These are phyloP conservation scores for Aspergillus glaucus DNA, from an alignment of 2,329 filamentous ascomycete genomes.

Conservation along the genomic window DNA sequence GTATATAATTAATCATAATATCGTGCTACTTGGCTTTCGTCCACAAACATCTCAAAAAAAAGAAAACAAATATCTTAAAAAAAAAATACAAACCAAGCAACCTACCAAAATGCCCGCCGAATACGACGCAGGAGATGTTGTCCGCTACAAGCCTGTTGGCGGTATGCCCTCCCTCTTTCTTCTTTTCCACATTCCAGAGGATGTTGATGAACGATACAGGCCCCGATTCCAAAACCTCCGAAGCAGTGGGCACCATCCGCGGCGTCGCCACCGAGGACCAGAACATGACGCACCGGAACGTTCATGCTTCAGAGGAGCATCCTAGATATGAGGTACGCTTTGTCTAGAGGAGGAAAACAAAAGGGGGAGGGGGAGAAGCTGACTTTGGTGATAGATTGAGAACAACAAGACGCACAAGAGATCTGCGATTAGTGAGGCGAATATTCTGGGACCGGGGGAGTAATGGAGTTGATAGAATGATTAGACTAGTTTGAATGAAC, in stretches of 20 bases:
- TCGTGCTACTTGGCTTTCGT: too few species aligned
- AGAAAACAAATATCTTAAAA: neutral
- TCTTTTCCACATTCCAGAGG: too few species aligned
- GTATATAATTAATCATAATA: too few species aligned
- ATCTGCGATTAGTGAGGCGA: conserved; percentile 24
- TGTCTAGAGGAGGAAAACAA: neutral
- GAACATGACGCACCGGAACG: conserved; percentile 28
- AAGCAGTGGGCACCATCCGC: conserved; percentile 31
- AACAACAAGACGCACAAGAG: conserved; percentile 21
- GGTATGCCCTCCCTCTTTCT: conserved; percentile 19
- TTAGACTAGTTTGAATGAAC: neutral
- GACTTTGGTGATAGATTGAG: conserved; percentile 15
- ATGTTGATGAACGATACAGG: conserved; percentile 17
- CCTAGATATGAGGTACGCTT: conserved; percentile 34
- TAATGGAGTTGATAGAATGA: conserved; percentile 2
- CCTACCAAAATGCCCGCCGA: conserved; percentile 17
- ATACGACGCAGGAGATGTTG: conserved; percentile 29
- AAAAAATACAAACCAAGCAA: neutral
- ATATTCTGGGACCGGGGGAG: conserved; percentile 22
- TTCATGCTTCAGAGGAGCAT: conserved; percentile 27
- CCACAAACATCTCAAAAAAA: neutral
- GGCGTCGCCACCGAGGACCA: conserved; percentile 29
- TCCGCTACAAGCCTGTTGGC: conserved; percentile 39
- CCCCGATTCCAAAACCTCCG: conserved; percentile 33
- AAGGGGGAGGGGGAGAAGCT: conserved; percentile 1